Percentiles rank a stretch among this genome's conserved stretches.
These are phyloP conservation scores for Pichia cactophila DNA, from an alignment of 1,139 yeast genomes.

Conservation along the genomic window DNA sequence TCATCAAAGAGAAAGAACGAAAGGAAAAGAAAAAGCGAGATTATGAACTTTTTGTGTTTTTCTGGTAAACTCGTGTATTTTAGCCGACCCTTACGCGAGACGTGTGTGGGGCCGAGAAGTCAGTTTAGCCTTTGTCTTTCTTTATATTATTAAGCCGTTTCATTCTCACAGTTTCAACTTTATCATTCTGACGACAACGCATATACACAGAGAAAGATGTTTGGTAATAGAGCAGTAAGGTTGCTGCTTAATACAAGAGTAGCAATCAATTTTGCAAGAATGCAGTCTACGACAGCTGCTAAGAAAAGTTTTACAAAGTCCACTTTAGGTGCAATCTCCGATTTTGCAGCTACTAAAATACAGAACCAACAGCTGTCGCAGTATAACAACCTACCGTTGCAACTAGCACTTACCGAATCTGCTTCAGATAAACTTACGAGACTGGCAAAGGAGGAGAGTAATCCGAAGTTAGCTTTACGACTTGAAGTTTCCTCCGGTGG, in stretches of 20 bases:
- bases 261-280: background rate
- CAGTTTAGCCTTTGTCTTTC: background rate
- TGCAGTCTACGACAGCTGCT: background rate
- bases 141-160: no score
- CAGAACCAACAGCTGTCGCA: constrained; percentile 27
- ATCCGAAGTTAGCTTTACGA: constrained; percentile 56
- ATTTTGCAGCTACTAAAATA: constrained; percentile 26
- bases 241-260: background rate
- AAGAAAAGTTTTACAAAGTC: constrained; percentile 9
- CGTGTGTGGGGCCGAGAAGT: background rate
- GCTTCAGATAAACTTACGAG: constrained; percentile 36
- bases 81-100: background rate
- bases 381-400: constrained; percentile 27
- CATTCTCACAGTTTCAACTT: no score
- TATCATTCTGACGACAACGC: background rate
- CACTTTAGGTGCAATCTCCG: constrained; percentile 11
- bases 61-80: background rate
- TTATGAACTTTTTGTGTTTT: background rate
- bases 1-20: background rate
- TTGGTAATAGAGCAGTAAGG: background rate
- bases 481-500: constrained; percentile 96
- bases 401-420: constrained; percentile 25
- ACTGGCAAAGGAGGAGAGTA: constrained; percentile 50
- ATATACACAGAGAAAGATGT: background rate
- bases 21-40: background rate